These are phyloP conservation scores for Hypomyces perniciosus DNA, from an alignment of 2,329 filamentous ascomycete genomes.

Conservation along the genomic window DNA sequence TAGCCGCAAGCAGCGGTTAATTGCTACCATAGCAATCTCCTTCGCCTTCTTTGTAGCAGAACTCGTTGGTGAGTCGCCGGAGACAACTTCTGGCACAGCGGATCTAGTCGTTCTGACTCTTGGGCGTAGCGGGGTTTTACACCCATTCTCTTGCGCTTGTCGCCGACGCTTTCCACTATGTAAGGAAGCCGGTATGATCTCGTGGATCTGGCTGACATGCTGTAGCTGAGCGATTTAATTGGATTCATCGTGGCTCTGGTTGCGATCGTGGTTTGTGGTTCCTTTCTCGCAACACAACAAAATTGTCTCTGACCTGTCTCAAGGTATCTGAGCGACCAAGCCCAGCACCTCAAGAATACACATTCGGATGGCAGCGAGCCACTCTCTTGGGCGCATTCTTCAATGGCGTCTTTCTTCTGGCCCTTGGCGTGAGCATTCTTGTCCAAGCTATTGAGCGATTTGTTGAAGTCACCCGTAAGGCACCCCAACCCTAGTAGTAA, in stretches of 20 bases:
- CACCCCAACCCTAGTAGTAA: not conserved
- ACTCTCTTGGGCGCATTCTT: slow-evolving; percentile 72
- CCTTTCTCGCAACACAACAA: too few relatives aligned
- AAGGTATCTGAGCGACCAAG: slow-evolving; percentile 51
- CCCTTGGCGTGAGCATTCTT: slow-evolving; percentile 65
- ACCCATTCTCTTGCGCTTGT: slow-evolving; percentile 66
- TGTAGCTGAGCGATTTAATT: slow-evolving; percentile 63
- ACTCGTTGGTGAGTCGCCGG: slow-evolving; percentile 33
- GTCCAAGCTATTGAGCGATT: slow-evolving; percentile 70
- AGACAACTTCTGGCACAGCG: not conserved
- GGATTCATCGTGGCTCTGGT: slow-evolving; percentile 61
- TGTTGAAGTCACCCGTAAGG: slow-evolving; percentile 47
- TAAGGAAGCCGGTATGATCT: slow-evolving; percentile 25
- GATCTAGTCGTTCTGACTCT: slow-evolving; percentile 2
- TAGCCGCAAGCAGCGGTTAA: slow-evolving; percentile 39
- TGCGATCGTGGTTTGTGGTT: slow-evolving; percentile 51
- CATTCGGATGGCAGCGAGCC: slow-evolving; percentile 73
- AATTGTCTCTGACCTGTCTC: not conserved
- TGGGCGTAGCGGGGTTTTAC: slow-evolving; percentile 54
- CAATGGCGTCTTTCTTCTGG: slow-evolving; percentile 70
- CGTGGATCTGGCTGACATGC: slow-evolving; percentile 11
- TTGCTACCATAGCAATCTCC: slow-evolving; percentile 43
- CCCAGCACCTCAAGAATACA: slow-evolving; percentile 43
- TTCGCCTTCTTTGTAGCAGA: slow-evolving; percentile 47
- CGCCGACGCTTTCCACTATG: slow-evolving; percentile 75